Base-by-base conservation (phyloP, 2,329 filamentous ascomycete species). In the Curvularia sp. region DNA sequence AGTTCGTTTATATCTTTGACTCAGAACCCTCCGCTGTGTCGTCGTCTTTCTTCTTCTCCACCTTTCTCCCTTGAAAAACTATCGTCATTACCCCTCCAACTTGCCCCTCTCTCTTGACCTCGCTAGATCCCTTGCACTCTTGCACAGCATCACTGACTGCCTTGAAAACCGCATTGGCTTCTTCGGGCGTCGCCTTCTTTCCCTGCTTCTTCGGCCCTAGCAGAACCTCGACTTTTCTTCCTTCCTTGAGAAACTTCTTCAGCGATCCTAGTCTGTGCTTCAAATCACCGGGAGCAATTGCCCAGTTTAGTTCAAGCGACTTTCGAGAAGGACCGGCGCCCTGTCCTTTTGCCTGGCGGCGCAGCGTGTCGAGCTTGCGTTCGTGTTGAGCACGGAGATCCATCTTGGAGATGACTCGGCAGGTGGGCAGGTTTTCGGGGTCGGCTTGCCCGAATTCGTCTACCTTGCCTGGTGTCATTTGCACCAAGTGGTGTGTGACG, bases 291-390 rank as follows among this genome's bases (percentile, higher is more conserved):
- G 77, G 72, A 60, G 87, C 88, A 70, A 96, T 96, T 32, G 89
- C 88, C 93, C 93, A 98, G 76, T 92, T 94, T 68, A 98, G 68
- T 79, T 97, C 93, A n/a, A 97, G 77, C 72, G 89, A 89, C 80
- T 97, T 97, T 15, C 77, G 73, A 64, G 81, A 39, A 12, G 63
- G 63, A 3, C 60, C 67, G 5, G 63, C 52, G 10, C 61, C 53
- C 34, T 61, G 53, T 2, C 68, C 67, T 36, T 66, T 82, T 34
- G 79, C 70, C 19, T 72, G 66, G 57, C 80, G 78, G 45, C 80
- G 80, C 52, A 74, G 79, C 64, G 73, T 59, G 2, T 75, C 80
- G 67, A 78, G 76, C 61, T 80, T 79, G 63, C 78, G 80, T 60
- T 81, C 77, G 60, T 81, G 81, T 64, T 81, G 76, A 59, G 78